phyloP scores from a whole-genome alignment of 139 green algal genomes.

The Chlorella vulgaris region DNA sequence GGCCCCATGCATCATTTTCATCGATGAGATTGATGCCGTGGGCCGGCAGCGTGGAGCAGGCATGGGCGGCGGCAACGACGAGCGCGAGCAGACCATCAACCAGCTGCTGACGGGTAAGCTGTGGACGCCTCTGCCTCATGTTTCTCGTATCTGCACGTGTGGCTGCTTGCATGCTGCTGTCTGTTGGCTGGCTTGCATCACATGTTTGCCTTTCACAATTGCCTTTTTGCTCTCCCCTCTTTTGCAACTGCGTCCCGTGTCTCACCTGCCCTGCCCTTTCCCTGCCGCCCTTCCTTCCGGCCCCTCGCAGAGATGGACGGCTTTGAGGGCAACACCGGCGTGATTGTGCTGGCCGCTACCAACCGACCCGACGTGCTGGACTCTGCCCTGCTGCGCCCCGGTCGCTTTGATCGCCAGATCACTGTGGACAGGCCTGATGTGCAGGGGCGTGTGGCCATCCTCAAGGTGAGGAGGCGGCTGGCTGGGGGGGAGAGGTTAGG shows the following conservation, averaged over 20 bases:
- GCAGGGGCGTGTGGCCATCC: slow-evolving; percentile 90
- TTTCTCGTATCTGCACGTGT: no score
- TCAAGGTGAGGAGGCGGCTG: slow-evolving; percentile 58
- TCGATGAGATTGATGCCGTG: slow-evolving; percentile 99
- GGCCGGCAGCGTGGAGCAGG: slow-evolving; percentile 94
- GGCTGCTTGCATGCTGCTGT: no score
- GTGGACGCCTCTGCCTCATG: no score
- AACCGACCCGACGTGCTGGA: slow-evolving; percentile 99
- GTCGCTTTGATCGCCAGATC: slow-evolving; percentile 97
- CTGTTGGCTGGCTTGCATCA: no score
- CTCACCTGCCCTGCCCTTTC: not conserved
- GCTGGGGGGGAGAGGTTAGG: no score
- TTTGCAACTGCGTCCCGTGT: no score
- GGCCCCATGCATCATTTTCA: slow-evolving; percentile 99
- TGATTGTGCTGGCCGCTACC: slow-evolving; percentile 90
- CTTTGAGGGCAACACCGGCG: slow-evolving; percentile 90
- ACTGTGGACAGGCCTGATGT: slow-evolving; percentile 94
- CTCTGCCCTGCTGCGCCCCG: slow-evolving; percentile 94
- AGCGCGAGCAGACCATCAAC: slow-evolving; percentile 99
- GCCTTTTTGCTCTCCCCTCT: no score
- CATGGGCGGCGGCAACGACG: slow-evolving; percentile 98
- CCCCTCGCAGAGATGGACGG: slow-evolving; percentile 92
- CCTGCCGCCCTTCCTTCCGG: slow-evolving; percentile 26
- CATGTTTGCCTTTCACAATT: no score
- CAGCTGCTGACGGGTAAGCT: slow-evolving; percentile 81